These are phyloP conservation scores for Nicotiana otophora DNA, from an alignment of 257 asterid genomes.

Conservation along the genomic window DNA sequence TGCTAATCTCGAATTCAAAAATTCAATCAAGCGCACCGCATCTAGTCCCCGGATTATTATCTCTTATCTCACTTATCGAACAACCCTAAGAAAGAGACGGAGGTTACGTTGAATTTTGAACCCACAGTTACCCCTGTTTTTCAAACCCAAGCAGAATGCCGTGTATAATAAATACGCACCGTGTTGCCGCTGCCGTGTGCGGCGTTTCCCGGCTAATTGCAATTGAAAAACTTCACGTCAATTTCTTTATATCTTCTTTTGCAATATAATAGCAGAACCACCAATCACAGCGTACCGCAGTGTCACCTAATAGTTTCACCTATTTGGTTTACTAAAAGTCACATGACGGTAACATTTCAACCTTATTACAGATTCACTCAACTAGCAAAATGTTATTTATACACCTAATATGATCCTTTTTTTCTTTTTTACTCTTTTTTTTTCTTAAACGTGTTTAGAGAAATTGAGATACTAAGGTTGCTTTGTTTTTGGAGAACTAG, in stretches of 20 bases:
- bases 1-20: no score
- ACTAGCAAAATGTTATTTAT: background rate
- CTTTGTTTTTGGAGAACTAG: no score
- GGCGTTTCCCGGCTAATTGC: background rate
- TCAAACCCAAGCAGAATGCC: background rate
- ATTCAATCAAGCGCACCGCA: no score
- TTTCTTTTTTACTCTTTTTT: background rate
- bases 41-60: no score
- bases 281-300: background rate
- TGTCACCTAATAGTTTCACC: background rate
- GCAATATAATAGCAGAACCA: background rate
- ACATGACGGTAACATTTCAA: background rate
- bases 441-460: background rate
- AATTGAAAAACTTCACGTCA: background rate
- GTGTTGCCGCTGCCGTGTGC: slow-evolving; percentile 6
- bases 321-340: background rate
- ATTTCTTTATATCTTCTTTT: background rate
- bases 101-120: background rate
- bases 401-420: background rate
- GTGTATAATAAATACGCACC: background rate
- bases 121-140: background rate
- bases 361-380: background rate
- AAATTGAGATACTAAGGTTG: background rate
- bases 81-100: background rate
- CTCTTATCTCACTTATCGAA: no score